Percentiles rank a stretch among this genome's conserved stretches.
Evolutionary conservation across 2,329 filamentous ascomycete species (phyloP).

Genomic region (Pestalotiopsis sp.): DNA sequence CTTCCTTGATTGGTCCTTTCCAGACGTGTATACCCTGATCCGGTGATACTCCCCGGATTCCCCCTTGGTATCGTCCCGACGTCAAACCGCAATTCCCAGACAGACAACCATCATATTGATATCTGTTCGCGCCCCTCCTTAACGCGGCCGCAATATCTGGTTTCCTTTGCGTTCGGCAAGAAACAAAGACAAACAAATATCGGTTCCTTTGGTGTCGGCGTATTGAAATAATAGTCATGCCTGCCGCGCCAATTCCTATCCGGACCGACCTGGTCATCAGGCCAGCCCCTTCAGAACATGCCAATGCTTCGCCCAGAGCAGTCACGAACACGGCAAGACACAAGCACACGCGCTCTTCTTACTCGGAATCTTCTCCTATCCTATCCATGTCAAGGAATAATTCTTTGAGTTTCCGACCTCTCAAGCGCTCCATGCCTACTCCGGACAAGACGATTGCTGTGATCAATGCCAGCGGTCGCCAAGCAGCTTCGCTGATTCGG

Average conservation of each 20-base stretch:
- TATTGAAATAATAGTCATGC: slow-evolving; percentile 19
- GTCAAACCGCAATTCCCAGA: slow-evolving; percentile 4
- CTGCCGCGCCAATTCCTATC: slow-evolving; percentile 33
- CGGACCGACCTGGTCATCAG: slow-evolving; percentile 33
- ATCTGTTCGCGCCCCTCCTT: slow-evolving; percentile 11
- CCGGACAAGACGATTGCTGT: slow-evolving; percentile 84
- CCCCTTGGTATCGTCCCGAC: slow-evolving; percentile 1
- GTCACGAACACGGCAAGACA: slow-evolving; percentile 40
- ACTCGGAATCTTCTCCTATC: slow-evolving; percentile 61
- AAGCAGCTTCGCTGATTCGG: slow-evolving; percentile 92
- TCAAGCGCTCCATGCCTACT: slow-evolving; percentile 59
- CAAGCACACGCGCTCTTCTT: slow-evolving; percentile 64
- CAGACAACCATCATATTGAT: slow-evolving; percentile 3
- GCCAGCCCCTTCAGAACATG: slow-evolving; percentile 27
- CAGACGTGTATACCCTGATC: slow-evolving; percentile 14
- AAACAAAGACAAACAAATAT: neutral
- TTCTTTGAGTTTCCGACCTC: slow-evolving; percentile 61
- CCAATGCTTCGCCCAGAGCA: slow-evolving; percentile 27
- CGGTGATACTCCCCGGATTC: slow-evolving; percentile 12
- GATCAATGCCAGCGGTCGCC: slow-evolving; percentile 93
- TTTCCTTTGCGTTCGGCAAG: neutral
- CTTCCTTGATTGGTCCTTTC: slow-evolving; percentile 11
- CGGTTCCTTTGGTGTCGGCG: neutral
- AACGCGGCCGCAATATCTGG: neutral
- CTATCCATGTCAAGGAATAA: slow-evolving; percentile 59